These are phyloP conservation scores for Thelonectria discophora DNA, from an alignment of 2,329 filamentous ascomycete species.

Conservation along the genomic window DNA sequence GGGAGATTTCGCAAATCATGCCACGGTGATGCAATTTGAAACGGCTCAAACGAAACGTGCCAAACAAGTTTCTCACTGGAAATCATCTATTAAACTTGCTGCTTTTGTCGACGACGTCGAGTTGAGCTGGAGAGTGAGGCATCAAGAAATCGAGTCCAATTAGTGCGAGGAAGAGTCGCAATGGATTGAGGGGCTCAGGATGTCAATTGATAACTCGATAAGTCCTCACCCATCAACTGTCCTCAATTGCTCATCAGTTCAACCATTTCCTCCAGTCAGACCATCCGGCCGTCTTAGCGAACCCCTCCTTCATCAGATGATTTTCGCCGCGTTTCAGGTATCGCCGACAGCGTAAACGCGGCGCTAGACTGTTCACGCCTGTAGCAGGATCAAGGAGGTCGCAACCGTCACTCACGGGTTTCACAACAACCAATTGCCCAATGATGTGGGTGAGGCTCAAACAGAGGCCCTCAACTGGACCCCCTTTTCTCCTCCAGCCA, in stretches of 20 bases:
- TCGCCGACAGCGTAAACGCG: not conserved
- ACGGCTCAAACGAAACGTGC: conserved; percentile 15
- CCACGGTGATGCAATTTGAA: conserved; percentile 13
- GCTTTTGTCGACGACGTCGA: not conserved
- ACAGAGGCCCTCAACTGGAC: conserved; percentile 18
- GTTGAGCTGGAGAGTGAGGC: conserved; percentile 3
- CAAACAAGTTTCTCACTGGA: not conserved
- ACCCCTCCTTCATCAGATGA: conserved; percentile 16
- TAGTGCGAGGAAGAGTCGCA: not conserved
- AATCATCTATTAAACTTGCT: not conserved
- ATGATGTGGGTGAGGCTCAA: conserved; percentile 36
- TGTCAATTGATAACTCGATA: not conserved
- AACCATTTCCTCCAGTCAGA: not conserved
- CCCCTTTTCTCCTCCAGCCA: not conserved
- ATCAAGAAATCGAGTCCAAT: not conserved
- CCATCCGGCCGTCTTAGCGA: conserved; percentile 8
- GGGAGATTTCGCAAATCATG: conserved; percentile 1
- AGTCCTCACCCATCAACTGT: not conserved
- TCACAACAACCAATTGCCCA: conserved; percentile 29
- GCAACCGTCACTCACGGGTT: conserved; percentile 24
- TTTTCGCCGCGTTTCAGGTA: conserved; percentile 23
- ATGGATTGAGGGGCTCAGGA: not conserved
- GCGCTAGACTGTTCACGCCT: conserved; percentile 23
- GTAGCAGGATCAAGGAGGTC: not conserved
- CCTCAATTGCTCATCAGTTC: not conserved